These are phyloP conservation scores for Hygrocybe coccinea DNA, from an alignment of 768 basidiomycete genomes.

Conservation along the genomic window DNA sequence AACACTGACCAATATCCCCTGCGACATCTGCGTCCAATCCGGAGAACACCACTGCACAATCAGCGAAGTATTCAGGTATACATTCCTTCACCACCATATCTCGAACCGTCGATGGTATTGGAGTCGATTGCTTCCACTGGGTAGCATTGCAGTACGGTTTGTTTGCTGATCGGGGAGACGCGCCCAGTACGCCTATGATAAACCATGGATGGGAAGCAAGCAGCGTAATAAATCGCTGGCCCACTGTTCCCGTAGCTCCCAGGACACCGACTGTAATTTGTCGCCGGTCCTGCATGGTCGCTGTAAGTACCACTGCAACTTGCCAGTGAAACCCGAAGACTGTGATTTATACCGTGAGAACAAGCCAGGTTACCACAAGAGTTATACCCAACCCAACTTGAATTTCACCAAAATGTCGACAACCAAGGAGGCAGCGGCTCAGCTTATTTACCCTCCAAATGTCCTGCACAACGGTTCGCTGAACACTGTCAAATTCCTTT, in stretches of 20 bases:
- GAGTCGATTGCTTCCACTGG: slow-evolving; percentile 83
- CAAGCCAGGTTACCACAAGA: too few species aligned
- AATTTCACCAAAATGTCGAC: slow-evolving; percentile 41
- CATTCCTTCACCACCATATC: slow-evolving; percentile 72
- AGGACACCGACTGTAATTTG: slow-evolving; percentile 61
- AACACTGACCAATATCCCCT: slow-evolving; percentile 78
- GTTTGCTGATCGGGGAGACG: slow-evolving; percentile 82
- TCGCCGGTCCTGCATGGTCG: slow-evolving; percentile 32
- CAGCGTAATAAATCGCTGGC: slow-evolving; percentile 90
- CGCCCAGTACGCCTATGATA: slow-evolving; percentile 78
- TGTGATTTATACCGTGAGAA: slow-evolving; percentile 18
- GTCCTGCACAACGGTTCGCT: slow-evolving; percentile 58
- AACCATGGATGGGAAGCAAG: slow-evolving; percentile 91
- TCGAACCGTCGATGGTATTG: slow-evolving; percentile 62
- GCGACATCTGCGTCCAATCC: slow-evolving; percentile 95
- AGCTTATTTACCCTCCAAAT: slow-evolving; percentile 64
- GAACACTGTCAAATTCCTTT: slow-evolving; percentile 70
- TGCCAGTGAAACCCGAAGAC: slow-evolving; percentile 23
- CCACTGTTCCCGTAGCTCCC: slow-evolving; percentile 91
- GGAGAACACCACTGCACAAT: slow-evolving; percentile 86
- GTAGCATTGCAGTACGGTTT: slow-evolving; percentile 69
- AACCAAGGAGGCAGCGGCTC: slow-evolving; percentile 46
- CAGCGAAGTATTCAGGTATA: slow-evolving; percentile 66
- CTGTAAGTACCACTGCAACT: slow-evolving; percentile 18
- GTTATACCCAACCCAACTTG: too few species aligned